Conservation (phyloP, 352 stramenopile genomes). For the Phytophthora kernoviae region DNA sequence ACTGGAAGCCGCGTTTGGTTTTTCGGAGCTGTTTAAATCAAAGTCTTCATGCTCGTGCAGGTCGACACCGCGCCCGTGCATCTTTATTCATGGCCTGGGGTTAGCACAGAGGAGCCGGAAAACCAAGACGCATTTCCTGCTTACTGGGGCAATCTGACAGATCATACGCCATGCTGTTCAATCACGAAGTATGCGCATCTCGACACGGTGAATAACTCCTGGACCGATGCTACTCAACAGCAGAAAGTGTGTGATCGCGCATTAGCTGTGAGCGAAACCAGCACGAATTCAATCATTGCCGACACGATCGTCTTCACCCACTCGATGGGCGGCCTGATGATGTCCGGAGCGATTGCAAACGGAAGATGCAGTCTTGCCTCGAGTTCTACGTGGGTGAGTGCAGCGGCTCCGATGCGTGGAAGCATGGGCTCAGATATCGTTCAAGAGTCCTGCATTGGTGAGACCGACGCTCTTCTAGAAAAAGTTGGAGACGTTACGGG, state of each 20-base stretch:
- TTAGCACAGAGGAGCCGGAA: slow-evolving; percentile 7
- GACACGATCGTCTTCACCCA: slow-evolving; percentile 30
- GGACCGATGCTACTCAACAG: slow-evolving; percentile 8
- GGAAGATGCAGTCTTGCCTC: slow-evolving; percentile 20
- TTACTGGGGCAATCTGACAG: slow-evolving; percentile 29
- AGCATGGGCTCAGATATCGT: slow-evolving; percentile 27
- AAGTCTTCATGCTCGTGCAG: slow-evolving; percentile 19
- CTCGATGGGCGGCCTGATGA: slow-evolving; percentile 23
- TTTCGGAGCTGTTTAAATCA: slow-evolving; percentile 9
- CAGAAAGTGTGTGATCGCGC: slow-evolving; percentile 16
- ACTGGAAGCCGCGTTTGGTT: slow-evolving; percentile 21
- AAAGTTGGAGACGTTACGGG: slow-evolving; percentile 13
- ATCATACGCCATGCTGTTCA: slow-evolving; percentile 22
- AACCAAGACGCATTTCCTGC: slow-evolving; percentile 18
- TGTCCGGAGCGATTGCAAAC: slow-evolving; percentile 26
- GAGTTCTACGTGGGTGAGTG: slow-evolving; percentile 34
- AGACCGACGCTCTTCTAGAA: slow-evolving; percentile 16
- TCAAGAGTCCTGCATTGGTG: slow-evolving; percentile 13
- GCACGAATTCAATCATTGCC: slow-evolving; percentile 4
- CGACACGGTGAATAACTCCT: slow-evolving; percentile 17
- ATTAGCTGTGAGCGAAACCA: slow-evolving; percentile 18
- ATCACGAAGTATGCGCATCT: slow-evolving; percentile 21
- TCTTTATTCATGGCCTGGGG: slow-evolving; percentile 22
- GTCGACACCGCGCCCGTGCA: slow-evolving; percentile 17
- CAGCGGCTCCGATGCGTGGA: slow-evolving; percentile 29